Evolutionary conservation across 2,329 filamentous ascomycete genomes (phyloP).

Genomic region (Thermoascus crustaceus): DNA sequence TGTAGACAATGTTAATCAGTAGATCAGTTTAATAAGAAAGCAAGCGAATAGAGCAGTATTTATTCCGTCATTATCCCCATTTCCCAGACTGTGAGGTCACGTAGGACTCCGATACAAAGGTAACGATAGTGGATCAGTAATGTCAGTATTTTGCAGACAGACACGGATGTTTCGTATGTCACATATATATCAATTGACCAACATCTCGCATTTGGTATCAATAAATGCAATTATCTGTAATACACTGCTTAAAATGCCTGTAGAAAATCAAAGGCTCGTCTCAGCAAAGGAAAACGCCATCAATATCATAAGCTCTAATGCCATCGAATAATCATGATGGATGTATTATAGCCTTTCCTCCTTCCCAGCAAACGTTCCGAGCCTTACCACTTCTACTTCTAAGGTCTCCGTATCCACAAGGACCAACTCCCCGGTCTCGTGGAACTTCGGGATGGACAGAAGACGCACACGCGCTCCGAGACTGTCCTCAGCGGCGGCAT

Average conservation of each 20-base stretch:
- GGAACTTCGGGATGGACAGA: slow-evolving; percentile 76
- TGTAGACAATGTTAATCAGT: no score
- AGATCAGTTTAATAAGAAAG: no score
- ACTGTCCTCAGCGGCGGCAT: slow-evolving; percentile 32
- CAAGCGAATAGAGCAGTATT: no score
- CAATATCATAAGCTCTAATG: slow-evolving; percentile 5
- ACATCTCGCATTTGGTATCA: no score
- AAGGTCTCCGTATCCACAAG: slow-evolving; percentile 79
- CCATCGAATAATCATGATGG: slow-evolving; percentile 4
- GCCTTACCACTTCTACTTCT: slow-evolving; percentile 63
- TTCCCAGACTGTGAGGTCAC: not conserved
- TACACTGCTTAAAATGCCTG: no score
- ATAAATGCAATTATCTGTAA: not conserved
- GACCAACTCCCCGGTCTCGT: slow-evolving; percentile 67
- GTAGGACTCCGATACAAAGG: not conserved
- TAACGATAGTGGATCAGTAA: not conserved
- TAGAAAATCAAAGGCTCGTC: no score
- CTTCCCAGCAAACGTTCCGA: slow-evolving; percentile 35
- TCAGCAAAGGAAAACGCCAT: no score
- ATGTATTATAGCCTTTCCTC: slow-evolving; percentile 25
- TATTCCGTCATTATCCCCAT: no score
- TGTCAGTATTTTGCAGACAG: not conserved
- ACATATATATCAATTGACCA: no score
- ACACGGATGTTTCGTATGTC: no score
- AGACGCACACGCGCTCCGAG: slow-evolving; percentile 66